A percentile compares a stretch with the other conserved stretches of the same genome.
phyloP scores from a whole-genome alignment of 179 eudicot species.

The Vitellaria paradoxa region DNA sequence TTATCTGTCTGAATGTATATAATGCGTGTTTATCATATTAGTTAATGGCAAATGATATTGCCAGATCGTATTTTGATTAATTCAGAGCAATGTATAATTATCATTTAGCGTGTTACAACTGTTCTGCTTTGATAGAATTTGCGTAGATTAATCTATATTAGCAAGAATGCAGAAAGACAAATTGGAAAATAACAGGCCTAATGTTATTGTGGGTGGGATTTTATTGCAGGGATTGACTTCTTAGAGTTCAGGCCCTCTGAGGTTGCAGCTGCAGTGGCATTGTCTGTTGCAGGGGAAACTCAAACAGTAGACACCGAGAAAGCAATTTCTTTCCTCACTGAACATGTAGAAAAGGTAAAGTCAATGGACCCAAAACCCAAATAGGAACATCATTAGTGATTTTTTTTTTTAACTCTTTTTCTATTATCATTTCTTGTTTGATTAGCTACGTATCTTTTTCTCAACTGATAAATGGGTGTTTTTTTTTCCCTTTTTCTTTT shows the following conservation, averaged over 20 bases:
- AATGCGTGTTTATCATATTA: background rate
- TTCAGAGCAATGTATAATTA: too few species aligned
- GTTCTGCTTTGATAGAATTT: too few species aligned
- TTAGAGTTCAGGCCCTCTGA: conserved; percentile 94
- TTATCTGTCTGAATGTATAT: background rate
- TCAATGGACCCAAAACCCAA: conserved; percentile 13
- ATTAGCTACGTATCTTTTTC: background rate
- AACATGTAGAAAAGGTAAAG: conserved; percentile 65
- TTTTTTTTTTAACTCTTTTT: background rate
- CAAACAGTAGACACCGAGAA: conserved; percentile 53
- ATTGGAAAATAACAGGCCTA: conserved; percentile 16
- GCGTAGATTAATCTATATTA: background rate
- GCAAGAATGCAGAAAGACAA: conserved; percentile 2
- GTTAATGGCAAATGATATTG: too few species aligned
- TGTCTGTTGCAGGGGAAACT: conserved; percentile 53
- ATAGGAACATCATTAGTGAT: background rate
- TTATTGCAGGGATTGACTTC: conserved; percentile 57
- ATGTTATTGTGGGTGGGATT: conserved; percentile 17
- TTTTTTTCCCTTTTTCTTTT: background rate
- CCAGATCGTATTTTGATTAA: too few species aligned
- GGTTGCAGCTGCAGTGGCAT: conserved; percentile 92
- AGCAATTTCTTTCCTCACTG: conserved; percentile 36
- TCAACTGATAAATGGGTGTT: background rate
- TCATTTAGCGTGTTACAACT: too few species aligned
- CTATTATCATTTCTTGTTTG: background rate